Percentiles rank a stretch among this genome's conserved stretches.
These are phyloP conservation scores for Fusarium irregulare DNA, from an alignment of 2,329 filamentous ascomycete species.

Conservation along the genomic window DNA sequence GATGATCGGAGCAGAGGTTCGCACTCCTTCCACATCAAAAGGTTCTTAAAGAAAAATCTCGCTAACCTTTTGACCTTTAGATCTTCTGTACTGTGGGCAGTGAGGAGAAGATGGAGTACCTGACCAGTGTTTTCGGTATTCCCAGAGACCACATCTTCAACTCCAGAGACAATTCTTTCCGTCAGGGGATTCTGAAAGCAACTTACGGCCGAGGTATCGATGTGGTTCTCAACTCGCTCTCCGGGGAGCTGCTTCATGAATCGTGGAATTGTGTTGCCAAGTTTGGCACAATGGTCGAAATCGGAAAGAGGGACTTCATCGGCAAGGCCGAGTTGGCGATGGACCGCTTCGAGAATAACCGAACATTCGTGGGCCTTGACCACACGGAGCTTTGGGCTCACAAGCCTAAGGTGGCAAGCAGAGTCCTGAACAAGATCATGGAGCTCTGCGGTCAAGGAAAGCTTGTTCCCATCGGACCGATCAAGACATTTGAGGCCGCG, in stretches of 20 bases:
- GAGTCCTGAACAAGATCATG: slow-evolving; percentile 2
- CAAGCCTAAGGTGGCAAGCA: slow-evolving; percentile 4
- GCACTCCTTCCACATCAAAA: slow-evolving; percentile 19
- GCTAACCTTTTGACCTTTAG: background rate
- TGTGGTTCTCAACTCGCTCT: slow-evolving; percentile 55
- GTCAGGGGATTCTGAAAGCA: slow-evolving; percentile 39
- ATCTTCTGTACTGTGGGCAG: slow-evolving; percentile 49
- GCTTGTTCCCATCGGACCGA: slow-evolving; percentile 36
- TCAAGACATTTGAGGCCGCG: slow-evolving; percentile 1
- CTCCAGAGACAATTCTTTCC: slow-evolving; percentile 50
- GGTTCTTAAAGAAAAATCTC: background rate
- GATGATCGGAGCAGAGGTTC: slow-evolving; percentile 51
- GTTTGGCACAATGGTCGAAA: slow-evolving; percentile 59
- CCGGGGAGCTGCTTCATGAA: slow-evolving; percentile 55
- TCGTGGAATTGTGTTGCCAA: slow-evolving; percentile 58
- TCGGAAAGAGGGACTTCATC: slow-evolving; percentile 58
- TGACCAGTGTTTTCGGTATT: slow-evolving; percentile 49
- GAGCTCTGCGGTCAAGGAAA: slow-evolving; percentile 19
- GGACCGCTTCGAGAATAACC: slow-evolving; percentile 55
- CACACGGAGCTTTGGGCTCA: slow-evolving; percentile 40
- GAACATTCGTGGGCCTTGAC: slow-evolving; percentile 51
- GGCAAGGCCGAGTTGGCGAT: slow-evolving; percentile 57
- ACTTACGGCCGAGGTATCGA: slow-evolving; percentile 51
- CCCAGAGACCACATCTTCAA: slow-evolving; percentile 50
- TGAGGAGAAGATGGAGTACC: slow-evolving; percentile 51